These are phyloP conservation scores for Aureobasidium musti DNA, from an alignment of 2,329 filamentous ascomycete genomes.

Conservation along the genomic window DNA sequence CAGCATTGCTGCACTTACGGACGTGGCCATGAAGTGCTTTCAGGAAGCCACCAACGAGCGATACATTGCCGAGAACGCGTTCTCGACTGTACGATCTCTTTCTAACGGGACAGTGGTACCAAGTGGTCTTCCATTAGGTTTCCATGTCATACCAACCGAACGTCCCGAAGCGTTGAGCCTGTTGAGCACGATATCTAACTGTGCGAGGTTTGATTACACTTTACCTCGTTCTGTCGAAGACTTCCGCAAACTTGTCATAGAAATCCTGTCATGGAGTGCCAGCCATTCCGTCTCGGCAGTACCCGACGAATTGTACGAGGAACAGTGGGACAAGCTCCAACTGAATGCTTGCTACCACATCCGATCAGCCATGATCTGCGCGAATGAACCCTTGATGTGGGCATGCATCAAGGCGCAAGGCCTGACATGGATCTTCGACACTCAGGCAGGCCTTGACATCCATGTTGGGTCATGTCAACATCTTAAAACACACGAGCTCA, in stretches of 20 bases:
- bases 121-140: constrained; percentile 30
- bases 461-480: constrained; percentile 33
- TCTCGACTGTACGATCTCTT: background rate
- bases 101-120: constrained; percentile 15
- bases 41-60: constrained; percentile 31
- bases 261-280: constrained; percentile 34
- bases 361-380: constrained; percentile 33
- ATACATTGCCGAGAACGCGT: background rate
- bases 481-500: constrained; percentile 31
- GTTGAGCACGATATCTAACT: constrained; percentile 28
- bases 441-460: constrained; percentile 31
- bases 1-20: constrained; percentile 33
- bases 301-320: constrained; percentile 30
- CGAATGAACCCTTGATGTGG: constrained; percentile 29
- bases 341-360: constrained; percentile 34
- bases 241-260: constrained; percentile 31
- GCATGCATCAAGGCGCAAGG: constrained; percentile 25
- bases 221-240: constrained; percentile 8
- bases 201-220: constrained; percentile 17
- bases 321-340: constrained; percentile 31
- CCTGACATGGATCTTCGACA: constrained; percentile 24
- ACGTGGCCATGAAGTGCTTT: constrained; percentile 33
- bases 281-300: constrained; percentile 30
- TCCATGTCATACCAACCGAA: constrained; percentile 29
- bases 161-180: constrained; percentile 33